Percentiles rank a stretch among this genome's conserved stretches.
These are phyloP conservation scores for Cyclospora cayetanensis DNA, from an alignment of 169 alveolate genomes.

Conservation along the genomic window DNA sequence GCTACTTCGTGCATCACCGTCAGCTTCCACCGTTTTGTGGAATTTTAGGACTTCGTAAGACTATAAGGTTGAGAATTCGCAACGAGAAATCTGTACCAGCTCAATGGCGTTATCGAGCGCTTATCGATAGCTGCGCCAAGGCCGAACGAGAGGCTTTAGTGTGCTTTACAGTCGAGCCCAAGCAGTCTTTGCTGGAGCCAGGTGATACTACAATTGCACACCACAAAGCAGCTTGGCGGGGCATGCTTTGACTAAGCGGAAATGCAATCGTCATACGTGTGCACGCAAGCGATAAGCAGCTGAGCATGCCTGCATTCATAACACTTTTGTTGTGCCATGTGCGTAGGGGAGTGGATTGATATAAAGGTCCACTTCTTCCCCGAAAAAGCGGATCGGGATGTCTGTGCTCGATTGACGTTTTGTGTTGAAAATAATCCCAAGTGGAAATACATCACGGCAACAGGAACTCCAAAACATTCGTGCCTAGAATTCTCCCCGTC, in stretches of 20 bases:
- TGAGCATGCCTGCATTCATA: neutral
- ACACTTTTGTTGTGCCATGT: slow-evolving; percentile 49
- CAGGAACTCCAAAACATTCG: slow-evolving; percentile 82
- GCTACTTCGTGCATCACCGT: no score
- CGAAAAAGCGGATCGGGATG: neutral
- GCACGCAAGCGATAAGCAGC: no score
- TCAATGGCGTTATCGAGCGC: slow-evolving; percentile 87
- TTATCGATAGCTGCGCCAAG: slow-evolving; percentile 81
- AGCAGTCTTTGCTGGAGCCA: slow-evolving; percentile 43
- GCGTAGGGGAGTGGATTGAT: slow-evolving; percentile 80
- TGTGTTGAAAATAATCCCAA: slow-evolving; percentile 88
- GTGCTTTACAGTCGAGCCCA: slow-evolving; percentile 39
- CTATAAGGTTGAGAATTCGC: slow-evolving; percentile 81
- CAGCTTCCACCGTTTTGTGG: no score
- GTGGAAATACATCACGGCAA: slow-evolving; percentile 80
- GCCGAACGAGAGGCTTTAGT: slow-evolving; percentile 48
- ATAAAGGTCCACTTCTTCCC: slow-evolving; percentile 48
- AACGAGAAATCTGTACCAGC: slow-evolving; percentile 91
- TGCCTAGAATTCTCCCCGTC: slow-evolving; percentile 45
- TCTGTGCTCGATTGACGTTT: slow-evolving; percentile 18
- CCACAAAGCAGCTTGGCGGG: neutral
- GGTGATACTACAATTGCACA: neutral
- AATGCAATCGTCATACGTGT: no score
- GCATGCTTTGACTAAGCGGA: neutral
- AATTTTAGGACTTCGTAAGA: slow-evolving; percentile 85